Conservation (phyloP, 352 stramenopile species). For the Phytophthora ramorum region DNA sequence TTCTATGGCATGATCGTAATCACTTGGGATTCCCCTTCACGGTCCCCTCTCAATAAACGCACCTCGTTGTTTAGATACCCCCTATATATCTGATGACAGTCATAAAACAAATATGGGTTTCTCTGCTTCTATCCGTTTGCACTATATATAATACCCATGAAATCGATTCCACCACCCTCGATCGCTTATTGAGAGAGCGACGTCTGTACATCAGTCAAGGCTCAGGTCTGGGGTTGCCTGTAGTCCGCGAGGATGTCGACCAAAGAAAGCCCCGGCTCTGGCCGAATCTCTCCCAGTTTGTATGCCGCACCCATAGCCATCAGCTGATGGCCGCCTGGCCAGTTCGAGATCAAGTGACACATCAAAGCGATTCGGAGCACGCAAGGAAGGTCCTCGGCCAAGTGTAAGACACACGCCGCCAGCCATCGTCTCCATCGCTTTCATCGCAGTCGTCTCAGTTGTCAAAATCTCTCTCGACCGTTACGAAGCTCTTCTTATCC, state of each 20-base stretch:
- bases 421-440: too few species aligned
- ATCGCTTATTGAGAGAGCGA: too few species aligned
- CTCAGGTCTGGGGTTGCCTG: slow-evolving; percentile 2
- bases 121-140: too few species aligned
- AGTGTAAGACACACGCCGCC: too few species aligned
- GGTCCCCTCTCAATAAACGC: too few species aligned
- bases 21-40: slow-evolving; percentile 12
- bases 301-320: slow-evolving; percentile 11
- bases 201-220: too few species aligned
- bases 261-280: not conserved
- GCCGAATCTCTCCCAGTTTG: slow-evolving; percentile 3
- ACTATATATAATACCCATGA: too few species aligned
- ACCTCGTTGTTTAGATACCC: too few species aligned
- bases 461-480: not conserved
- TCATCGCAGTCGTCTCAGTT: too few species aligned
- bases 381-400: not conserved
- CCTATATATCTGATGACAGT: too few species aligned
- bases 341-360: slow-evolving; percentile 23
- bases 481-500: slow-evolving; percentile 23
- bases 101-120: too few species aligned
- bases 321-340: not conserved
- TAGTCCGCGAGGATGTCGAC: slow-evolving; percentile 9
- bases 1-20: slow-evolving; percentile 9
- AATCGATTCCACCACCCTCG: too few species aligned
- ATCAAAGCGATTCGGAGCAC: slow-evolving; percentile 9